Conservation (phyloP, 352 stramenopile species). For the Phytopythium mirpurense region DNA sequence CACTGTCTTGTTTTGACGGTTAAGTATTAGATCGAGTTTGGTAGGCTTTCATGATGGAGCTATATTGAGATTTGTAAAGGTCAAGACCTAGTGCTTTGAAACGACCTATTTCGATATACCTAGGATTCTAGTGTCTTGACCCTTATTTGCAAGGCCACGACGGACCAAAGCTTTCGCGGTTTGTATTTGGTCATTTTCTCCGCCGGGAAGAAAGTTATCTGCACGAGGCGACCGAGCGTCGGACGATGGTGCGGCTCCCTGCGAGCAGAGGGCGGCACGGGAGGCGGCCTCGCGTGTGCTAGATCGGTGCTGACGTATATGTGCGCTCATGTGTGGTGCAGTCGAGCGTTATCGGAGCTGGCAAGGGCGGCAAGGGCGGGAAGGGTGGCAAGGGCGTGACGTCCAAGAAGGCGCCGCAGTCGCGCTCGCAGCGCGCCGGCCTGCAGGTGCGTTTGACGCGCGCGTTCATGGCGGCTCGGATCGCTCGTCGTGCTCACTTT, state of each 20-base stretch:
- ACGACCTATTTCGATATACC: too few species aligned
- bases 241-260: slow-evolving; percentile 1
- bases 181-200: slow-evolving; percentile 7
- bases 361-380: slow-evolving; percentile 96
- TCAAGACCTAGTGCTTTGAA: too few species aligned
- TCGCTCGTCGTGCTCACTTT: neutral
- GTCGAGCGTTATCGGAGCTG: slow-evolving; percentile 88
- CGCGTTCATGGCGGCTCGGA: neutral
- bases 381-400: slow-evolving; percentile 99
- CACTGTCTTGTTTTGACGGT: too few species aligned
- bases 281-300: neutral
- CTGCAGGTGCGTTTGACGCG: slow-evolving; percentile 80
- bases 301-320: slow-evolving; percentile 3
- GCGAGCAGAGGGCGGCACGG: neutral
- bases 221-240: neutral
- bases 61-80: too few species aligned
- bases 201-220: neutral
- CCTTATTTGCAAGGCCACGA: too few species aligned
- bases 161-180: neutral
- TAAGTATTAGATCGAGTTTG: too few species aligned
- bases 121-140: too few species aligned
- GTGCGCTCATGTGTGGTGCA: slow-evolving; percentile 14
- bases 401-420: slow-evolving; percentile 98
- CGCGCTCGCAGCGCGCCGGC: slow-evolving; percentile 96
- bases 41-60: too few species aligned